These are phyloP conservation scores for Setomelanomma holmii DNA, from an alignment of 2,329 filamentous ascomycete species.

Conservation along the genomic window DNA sequence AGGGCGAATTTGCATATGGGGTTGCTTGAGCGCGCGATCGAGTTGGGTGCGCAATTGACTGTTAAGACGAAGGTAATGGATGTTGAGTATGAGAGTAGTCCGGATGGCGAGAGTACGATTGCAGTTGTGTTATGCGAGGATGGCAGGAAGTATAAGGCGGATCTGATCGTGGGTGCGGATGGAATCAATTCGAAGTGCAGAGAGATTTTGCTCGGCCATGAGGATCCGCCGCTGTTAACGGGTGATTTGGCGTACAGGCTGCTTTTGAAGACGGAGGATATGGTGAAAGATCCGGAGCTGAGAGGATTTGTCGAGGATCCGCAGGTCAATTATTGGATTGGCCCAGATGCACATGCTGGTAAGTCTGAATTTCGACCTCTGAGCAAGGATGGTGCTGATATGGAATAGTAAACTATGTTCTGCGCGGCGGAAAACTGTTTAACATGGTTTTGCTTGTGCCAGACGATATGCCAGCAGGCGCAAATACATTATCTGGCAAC, in stretches of 20 bases:
- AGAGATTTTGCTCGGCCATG: conserved; percentile 53
- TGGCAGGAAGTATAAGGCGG: conserved; percentile 48
- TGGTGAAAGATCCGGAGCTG: conserved; percentile 57
- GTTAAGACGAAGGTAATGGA: conserved; percentile 55
- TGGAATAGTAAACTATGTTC: conserved; percentile 56
- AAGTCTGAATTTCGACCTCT: background rate
- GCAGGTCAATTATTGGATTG: conserved; percentile 62
- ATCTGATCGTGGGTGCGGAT: conserved; percentile 58
- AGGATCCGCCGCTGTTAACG: conserved; percentile 57
- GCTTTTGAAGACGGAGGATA: conserved; percentile 54
- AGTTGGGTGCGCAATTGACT: conserved; percentile 57
- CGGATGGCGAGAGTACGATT: conserved; percentile 24
- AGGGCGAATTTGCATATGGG: conserved; percentile 60
- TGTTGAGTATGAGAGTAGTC: conserved; percentile 43
- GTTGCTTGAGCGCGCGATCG: conserved; percentile 55
- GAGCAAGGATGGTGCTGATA: conserved; percentile 3
- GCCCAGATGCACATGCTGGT: conserved; percentile 57
- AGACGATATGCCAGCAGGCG: conserved; percentile 57
- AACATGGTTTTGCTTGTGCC: conserved; percentile 61
- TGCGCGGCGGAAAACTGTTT: conserved; percentile 57
- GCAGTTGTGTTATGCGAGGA: conserved; percentile 52
- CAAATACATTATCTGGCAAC: conserved; percentile 57
- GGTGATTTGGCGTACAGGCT: conserved; percentile 61
- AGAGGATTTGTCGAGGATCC: conserved; percentile 55
- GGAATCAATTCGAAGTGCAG: conserved; percentile 57